phyloP scores from a whole-genome alignment of 257 asterid genomes.

The Hygrophila difformis region DNA sequence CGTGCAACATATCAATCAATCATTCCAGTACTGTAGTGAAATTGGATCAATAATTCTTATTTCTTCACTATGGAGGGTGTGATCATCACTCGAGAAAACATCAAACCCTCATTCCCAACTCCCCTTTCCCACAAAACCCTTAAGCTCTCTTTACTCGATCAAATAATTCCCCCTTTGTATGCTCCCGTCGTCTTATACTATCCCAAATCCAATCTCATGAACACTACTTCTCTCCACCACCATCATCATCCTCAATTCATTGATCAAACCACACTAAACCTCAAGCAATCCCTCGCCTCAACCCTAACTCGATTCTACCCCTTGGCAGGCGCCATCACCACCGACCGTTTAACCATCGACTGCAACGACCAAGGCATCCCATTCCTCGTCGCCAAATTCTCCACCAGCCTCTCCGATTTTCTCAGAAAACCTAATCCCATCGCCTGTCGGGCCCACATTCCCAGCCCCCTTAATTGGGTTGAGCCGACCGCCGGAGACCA shows the following conservation, averaged over 20 bases:
- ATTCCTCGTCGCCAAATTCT: conserved; percentile 20
- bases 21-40: too few relatives aligned
- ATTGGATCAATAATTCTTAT: too few relatives aligned
- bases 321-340: conserved; percentile 33
- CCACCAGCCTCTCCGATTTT: conserved; percentile 15
- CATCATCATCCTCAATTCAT: too few relatives aligned
- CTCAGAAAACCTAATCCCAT: conserved; percentile 21
- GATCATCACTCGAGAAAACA: conserved; percentile 31
- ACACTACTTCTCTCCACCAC: too few relatives aligned
- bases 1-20: too few relatives aligned
- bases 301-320: conserved; percentile 33
- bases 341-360: conserved; percentile 24
- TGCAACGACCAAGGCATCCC: conserved; percentile 37
- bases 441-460: conserved; percentile 27
- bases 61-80: conserved; percentile 27
- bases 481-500: conserved; percentile 33
- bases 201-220: conserved; percentile 20
- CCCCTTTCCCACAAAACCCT: conserved; percentile 22
- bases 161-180: conserved; percentile 32
- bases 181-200: conserved; percentile 32
- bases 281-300: conserved; percentile 30
- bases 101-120: conserved; percentile 44
- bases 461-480: conserved; percentile 22
- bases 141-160: conserved; percentile 37
- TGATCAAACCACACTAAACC: conserved; percentile 13